phyloP scores from a whole-genome alignment of 108 stramenopile species.

The Pseudonitzschia pungens region DNA sequence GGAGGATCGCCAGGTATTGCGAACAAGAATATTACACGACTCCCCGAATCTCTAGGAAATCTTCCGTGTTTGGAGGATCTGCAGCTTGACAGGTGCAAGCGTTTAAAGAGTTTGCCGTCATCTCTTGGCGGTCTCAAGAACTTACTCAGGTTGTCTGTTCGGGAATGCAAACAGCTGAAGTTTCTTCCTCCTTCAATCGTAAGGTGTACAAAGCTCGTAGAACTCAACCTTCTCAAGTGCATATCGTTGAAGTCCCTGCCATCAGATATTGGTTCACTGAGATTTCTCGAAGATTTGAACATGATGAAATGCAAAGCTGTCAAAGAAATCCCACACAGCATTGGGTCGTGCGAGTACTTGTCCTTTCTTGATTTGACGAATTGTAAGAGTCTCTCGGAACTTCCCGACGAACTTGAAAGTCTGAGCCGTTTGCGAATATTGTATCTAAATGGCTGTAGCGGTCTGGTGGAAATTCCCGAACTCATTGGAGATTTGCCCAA shows the following conservation, averaged over 20 bases:
- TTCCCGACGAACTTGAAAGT: slow-evolving; percentile 8
- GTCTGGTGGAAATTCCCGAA: slow-evolving; percentile 8
- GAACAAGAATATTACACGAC: slow-evolving; percentile 16
- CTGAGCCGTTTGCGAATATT: slow-evolving; percentile 7
- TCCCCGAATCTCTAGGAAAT: slow-evolving; percentile 27
- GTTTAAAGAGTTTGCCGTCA: slow-evolving; percentile 4
- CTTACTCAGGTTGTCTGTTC: slow-evolving; percentile 8
- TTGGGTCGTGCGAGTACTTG: slow-evolving; percentile 3
- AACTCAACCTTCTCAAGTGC: slow-evolving; percentile 11
- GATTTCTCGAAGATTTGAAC: slow-evolving; percentile 8
- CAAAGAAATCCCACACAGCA: neutral
- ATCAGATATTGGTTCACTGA: neutral
- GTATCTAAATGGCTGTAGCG: neutral
- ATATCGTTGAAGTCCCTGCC: slow-evolving; percentile 5
- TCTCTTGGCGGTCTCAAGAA: slow-evolving; percentile 7
- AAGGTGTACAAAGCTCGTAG: slow-evolving; percentile 6
- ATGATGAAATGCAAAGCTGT: slow-evolving; percentile 16
- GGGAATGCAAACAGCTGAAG: slow-evolving; percentile 10
- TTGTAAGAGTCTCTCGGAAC: neutral
- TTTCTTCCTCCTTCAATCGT: slow-evolving; percentile 13
- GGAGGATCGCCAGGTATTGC: slow-evolving; percentile 26
- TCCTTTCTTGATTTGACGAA: slow-evolving; percentile 10
- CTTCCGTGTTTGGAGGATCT: slow-evolving; percentile 8
- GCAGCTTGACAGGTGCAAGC: slow-evolving; percentile 9
- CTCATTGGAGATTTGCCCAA: slow-evolving; percentile 10